Percentiles rank a stretch among this genome's conserved stretches.
phyloP scores from a whole-genome alignment of 2,329 filamentous ascomycete genomes.

The Hymenoscyphus albidus region DNA sequence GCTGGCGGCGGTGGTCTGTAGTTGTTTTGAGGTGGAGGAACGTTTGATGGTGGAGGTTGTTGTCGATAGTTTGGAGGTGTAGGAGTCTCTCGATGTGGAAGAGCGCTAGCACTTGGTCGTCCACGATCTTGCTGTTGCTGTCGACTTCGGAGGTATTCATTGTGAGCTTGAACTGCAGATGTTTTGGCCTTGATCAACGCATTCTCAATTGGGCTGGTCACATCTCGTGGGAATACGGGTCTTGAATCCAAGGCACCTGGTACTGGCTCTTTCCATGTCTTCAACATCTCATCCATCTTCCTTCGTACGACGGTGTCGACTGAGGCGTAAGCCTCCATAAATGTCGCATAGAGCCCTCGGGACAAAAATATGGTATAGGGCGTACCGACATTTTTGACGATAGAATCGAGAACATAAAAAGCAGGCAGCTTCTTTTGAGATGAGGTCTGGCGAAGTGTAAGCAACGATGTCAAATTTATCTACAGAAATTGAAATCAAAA shows the following conservation, averaged over 20 bases:
- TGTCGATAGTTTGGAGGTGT: constrained; percentile 59
- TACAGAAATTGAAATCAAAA: constrained; percentile 19
- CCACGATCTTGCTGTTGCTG: constrained; percentile 51
- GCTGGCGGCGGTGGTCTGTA: constrained; percentile 31
- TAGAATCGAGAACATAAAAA: constrained; percentile 96
- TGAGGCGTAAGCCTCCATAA: constrained; percentile 92
- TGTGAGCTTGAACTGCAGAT: constrained; percentile 56
- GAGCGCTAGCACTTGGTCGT: constrained; percentile 51
- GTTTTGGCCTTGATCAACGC: constrained; percentile 77
- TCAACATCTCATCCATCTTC: constrained; percentile 95
- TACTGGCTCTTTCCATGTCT: constrained; percentile 96
- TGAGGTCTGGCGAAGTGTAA: constrained; percentile 58
- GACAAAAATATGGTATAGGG: constrained; percentile 96
- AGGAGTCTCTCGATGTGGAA: constrained; percentile 66
- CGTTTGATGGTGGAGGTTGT: constrained; percentile 39
- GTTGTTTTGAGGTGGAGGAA: constrained; percentile 26
- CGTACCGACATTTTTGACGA: constrained; percentile 97
- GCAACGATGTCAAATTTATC: constrained; percentile 20
- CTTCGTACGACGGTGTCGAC: constrained; percentile 78
- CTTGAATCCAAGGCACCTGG: constrained; percentile 89
- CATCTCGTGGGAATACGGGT: constrained; percentile 84
- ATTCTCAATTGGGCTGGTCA: constrained; percentile 88
- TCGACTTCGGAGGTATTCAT: constrained; percentile 52
- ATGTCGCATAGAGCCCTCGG: constrained; percentile 85
- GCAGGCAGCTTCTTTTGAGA: constrained; percentile 88